These are phyloP conservation scores for Phycomyces nitens DNA, from an alignment of 192 early-diverging fungal genomes.

Conservation along the genomic window DNA sequence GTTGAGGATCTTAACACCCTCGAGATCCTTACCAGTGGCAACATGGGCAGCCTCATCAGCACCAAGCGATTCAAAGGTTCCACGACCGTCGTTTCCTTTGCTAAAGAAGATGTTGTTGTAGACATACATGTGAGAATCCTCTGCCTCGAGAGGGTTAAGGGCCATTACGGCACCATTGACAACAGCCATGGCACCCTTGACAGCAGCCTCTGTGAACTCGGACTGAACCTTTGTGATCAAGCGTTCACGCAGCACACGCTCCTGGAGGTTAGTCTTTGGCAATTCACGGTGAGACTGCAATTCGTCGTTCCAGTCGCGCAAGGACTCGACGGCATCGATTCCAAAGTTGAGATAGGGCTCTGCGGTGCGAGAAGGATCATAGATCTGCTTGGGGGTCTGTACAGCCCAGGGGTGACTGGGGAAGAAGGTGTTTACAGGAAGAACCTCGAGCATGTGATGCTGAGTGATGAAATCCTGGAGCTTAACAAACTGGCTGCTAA, in stretches of 20 bases:
- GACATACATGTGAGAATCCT: slow-evolving; percentile 81
- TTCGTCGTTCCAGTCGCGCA: slow-evolving; percentile 98
- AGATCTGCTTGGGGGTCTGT: slow-evolving; percentile 44
- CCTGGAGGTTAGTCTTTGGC: slow-evolving; percentile 68
- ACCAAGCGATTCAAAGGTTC: slow-evolving; percentile 77
- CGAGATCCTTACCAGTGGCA: slow-evolving; percentile 91
- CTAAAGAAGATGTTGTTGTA: slow-evolving; percentile 97
- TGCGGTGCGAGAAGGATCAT: slow-evolving; percentile 62
- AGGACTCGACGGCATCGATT: slow-evolving; percentile 56
- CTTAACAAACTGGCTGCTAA: slow-evolving; percentile 62
- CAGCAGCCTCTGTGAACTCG: slow-evolving; percentile 91
- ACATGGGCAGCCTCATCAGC: slow-evolving; percentile 90
- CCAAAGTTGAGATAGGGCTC: slow-evolving; percentile 61
- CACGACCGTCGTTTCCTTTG: slow-evolving; percentile 84
- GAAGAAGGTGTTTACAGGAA: slow-evolving; percentile 63
- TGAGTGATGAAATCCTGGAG: slow-evolving; percentile 60
- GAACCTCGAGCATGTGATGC: slow-evolving; percentile 76
- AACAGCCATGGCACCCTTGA: slow-evolving; percentile 78
- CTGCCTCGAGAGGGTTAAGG: slow-evolving; percentile 73
- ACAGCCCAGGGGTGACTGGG: slow-evolving; percentile 85
- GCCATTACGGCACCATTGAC: slow-evolving; percentile 75
- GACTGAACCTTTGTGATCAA: slow-evolving; percentile 79
- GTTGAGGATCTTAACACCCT: slow-evolving; percentile 77
- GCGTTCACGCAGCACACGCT: slow-evolving; percentile 83
- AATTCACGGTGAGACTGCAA: slow-evolving; percentile 85